Conservation (phyloP, 192 early-diverging fungal genomes). For the Gaertneriomyces sp. region DNA sequence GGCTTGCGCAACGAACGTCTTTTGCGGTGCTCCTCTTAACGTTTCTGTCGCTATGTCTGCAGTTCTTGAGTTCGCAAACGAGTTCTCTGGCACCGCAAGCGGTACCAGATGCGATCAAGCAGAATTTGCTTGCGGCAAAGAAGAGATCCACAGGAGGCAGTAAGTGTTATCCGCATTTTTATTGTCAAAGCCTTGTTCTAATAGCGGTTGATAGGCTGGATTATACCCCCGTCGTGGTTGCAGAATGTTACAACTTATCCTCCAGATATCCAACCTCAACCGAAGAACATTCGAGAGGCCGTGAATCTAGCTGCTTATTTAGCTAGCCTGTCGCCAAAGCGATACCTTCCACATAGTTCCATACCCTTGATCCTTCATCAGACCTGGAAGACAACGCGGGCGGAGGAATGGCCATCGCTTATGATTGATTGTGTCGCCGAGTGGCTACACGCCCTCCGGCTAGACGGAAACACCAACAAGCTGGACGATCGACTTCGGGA, state of each 20-base stretch:
- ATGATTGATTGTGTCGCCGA: conserved; percentile 17
- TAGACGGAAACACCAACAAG: background rate
- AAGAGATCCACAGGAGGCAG: too few relatives aligned
- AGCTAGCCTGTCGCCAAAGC: background rate
- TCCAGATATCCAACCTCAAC: background rate
- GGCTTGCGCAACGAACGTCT: too few relatives aligned
- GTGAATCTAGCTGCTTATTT: conserved; percentile 9
- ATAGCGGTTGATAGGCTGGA: conserved; percentile 3
- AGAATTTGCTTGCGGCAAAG: too few relatives aligned
- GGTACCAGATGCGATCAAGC: too few relatives aligned
- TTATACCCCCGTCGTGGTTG: conserved; percentile 18
- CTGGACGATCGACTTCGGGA: background rate
- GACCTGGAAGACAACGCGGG: conserved; percentile 19
- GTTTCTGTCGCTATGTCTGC: too few relatives aligned
- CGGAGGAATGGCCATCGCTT: conserved; percentile 4
- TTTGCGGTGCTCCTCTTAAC: too few relatives aligned
- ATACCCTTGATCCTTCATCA: conserved; percentile 26
- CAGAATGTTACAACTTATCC: background rate
- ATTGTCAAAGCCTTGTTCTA: too few relatives aligned
- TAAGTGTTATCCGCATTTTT: too few relatives aligned
- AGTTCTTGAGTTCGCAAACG: too few relatives aligned
- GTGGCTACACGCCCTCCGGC: conserved; percentile 1
- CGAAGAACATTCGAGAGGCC: conserved; percentile 5
- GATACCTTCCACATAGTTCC: conserved; percentile 14
- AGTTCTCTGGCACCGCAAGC: too few relatives aligned